Conservation (phyloP, 805 yeast species). For the Candida andamanensis region DNA sequence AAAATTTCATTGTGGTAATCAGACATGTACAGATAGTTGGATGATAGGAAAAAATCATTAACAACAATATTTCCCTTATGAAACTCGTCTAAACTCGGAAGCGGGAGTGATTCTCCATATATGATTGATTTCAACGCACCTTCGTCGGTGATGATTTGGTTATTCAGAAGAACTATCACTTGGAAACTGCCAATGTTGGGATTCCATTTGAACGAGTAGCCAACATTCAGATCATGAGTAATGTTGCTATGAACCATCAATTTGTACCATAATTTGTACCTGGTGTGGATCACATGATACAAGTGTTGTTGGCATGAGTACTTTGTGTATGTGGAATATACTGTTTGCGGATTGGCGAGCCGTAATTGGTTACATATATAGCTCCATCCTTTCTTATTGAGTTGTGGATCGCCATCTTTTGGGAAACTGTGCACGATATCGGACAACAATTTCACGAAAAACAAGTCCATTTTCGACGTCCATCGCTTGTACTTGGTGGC, state of each 20-base stretch:
- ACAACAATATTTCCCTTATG: slow-evolving; percentile 31
- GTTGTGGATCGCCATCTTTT: slow-evolving; percentile 23
- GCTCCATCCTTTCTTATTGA: slow-evolving; percentile 36
- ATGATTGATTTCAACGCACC: slow-evolving; percentile 26
- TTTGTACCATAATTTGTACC: slow-evolving; percentile 31
- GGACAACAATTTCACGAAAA: slow-evolving; percentile 23
- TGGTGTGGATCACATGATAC: slow-evolving; percentile 29
- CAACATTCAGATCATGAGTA: slow-evolving; percentile 12
- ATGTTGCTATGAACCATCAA: slow-evolving; percentile 27
- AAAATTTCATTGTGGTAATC: slow-evolving; percentile 33
- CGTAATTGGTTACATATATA: slow-evolving; percentile 32
- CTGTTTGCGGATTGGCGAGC: slow-evolving; percentile 35
- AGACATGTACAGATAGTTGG: slow-evolving; percentile 30
- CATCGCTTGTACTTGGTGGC: slow-evolving; percentile 35
- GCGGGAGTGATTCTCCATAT: slow-evolving; percentile 25
- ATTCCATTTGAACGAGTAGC: slow-evolving; percentile 32
- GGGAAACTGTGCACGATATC: slow-evolving; percentile 34
- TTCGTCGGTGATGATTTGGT: slow-evolving; percentile 24
- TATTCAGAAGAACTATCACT: slow-evolving; percentile 22
- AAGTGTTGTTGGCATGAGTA: slow-evolving; percentile 36
- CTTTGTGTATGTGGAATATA: slow-evolving; percentile 35
- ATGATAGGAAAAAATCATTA: slow-evolving; percentile 32
- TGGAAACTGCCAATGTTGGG: slow-evolving; percentile 31
- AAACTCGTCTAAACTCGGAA: slow-evolving; percentile 24
- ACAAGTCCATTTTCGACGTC: slow-evolving; percentile 36